These are phyloP conservation scores for Dioszegia hungarica DNA, from an alignment of 768 basidiomycete genomes.

Conservation along the genomic window DNA sequence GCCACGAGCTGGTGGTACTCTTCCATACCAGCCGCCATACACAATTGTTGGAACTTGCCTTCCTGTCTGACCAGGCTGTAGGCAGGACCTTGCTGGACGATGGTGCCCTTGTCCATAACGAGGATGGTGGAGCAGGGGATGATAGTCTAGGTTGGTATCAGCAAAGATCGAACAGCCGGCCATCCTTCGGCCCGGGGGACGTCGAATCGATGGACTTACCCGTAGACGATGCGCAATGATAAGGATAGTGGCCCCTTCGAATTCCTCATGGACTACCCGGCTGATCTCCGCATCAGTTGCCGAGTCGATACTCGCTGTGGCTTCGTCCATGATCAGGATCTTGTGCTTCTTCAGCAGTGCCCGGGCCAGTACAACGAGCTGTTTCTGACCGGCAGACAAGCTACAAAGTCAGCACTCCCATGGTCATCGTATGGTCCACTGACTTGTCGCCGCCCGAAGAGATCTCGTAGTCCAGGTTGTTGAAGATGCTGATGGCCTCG, in stretches of 20 bases:
- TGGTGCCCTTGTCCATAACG: constrained; percentile 39
- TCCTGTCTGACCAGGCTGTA: constrained; percentile 24
- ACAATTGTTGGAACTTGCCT: constrained; percentile 31
- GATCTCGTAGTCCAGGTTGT: constrained; percentile 38
- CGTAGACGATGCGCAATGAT: constrained; percentile 44
- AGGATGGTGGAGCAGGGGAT: constrained; percentile 43
- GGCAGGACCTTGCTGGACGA: constrained; percentile 35
- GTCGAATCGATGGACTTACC: constrained; percentile 9
- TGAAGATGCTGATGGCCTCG: constrained; percentile 26
- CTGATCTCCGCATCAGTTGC: constrained; percentile 40
- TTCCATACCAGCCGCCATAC: constrained; percentile 28
- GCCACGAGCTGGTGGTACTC: constrained; percentile 27
- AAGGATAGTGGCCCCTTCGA: constrained; percentile 34
- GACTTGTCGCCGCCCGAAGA: constrained; percentile 40
- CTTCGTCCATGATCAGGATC: constrained; percentile 41
- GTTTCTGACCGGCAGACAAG: constrained; percentile 42
- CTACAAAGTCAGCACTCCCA: constrained; percentile 11
- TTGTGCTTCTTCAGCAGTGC: constrained; percentile 38
- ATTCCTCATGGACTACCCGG: constrained; percentile 33
- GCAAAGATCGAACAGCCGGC: background rate
- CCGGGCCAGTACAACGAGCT: constrained; percentile 43
- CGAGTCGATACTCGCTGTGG: constrained; percentile 42
- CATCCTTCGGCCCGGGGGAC: too few relatives aligned
- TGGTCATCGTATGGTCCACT: constrained; percentile 1
- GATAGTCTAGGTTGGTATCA: constrained; percentile 30